Conservation (phyloP, 805 yeast species). For the Monosporozyma aquatica region DNA sequence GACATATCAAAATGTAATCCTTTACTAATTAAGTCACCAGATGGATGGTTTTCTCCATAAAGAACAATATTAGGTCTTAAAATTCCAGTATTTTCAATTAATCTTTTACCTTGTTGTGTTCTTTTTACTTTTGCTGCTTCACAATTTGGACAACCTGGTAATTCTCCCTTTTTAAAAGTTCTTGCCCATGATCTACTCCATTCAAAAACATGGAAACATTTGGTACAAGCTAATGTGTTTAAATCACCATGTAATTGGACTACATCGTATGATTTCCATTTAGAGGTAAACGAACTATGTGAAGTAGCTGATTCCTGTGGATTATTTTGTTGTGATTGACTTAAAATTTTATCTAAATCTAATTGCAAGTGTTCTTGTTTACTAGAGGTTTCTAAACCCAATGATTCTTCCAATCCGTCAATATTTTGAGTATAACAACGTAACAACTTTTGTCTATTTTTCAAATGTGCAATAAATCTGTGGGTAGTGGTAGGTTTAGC, state of each 20-base stretch:
- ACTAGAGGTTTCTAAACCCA: conserved; percentile 55
- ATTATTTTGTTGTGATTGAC: not conserved
- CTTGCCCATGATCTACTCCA: conserved; percentile 53
- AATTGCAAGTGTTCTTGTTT: conserved; percentile 13
- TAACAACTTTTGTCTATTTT: conserved; percentile 55
- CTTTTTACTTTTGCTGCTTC: conserved; percentile 46
- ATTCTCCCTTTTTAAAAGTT: conserved; percentile 47
- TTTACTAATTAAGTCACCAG: conserved; percentile 65
- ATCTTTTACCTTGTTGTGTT: conserved; percentile 59
- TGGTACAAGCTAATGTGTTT: conserved; percentile 65
- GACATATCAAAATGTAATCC: conserved; percentile 57
- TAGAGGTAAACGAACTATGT: conserved; percentile 24
- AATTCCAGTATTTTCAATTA: conserved; percentile 60
- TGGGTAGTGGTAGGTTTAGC: conserved; percentile 86
- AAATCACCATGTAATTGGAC: conserved; percentile 89
- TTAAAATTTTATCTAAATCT: not conserved
- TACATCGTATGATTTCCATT: conserved; percentile 62
- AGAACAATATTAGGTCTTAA: conserved; percentile 84
- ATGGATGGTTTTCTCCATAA: conserved; percentile 91
- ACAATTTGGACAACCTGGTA: conserved; percentile 75
- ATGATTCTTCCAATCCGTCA: conserved; percentile 70
- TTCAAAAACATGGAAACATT: conserved; percentile 46
- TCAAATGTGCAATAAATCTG: conserved; percentile 51
- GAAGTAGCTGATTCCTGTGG: too few species aligned
- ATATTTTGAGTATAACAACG: conserved; percentile 93